phyloP scores from a whole-genome alignment of 1,139 yeast genomes.

The Candida labiduridarum region DNA sequence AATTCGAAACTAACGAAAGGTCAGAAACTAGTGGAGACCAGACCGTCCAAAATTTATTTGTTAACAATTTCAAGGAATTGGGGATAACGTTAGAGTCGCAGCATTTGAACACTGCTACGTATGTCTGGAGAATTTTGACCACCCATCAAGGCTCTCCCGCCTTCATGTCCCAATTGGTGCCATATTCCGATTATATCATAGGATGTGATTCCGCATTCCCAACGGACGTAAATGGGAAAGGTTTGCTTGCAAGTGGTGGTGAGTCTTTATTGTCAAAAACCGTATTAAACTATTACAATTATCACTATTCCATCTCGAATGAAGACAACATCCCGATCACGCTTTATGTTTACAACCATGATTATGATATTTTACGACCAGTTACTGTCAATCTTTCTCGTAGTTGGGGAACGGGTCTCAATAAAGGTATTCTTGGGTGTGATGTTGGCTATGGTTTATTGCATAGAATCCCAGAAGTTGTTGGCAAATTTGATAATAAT shows the following conservation, averaged over 20 bases:
- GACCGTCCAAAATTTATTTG: conserved; percentile 20
- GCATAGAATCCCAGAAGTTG: conserved; percentile 78
- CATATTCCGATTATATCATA: conserved; percentile 85
- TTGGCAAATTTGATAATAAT: conserved; percentile 47
- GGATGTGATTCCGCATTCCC: conserved; percentile 70
- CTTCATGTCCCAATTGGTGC: conserved; percentile 76
- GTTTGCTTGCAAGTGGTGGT: conserved; percentile 78
- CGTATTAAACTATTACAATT: conserved; percentile 57
- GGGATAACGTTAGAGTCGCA: conserved; percentile 80
- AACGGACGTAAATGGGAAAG: conserved; percentile 56
- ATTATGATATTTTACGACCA: conserved; percentile 81
- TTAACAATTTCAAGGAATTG: conserved; percentile 34
- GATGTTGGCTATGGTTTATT: conserved; percentile 92
- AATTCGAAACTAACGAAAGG: conserved; percentile 15
- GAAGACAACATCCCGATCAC: conserved; percentile 45
- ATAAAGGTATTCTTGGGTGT: conserved; percentile 82
- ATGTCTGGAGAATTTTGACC: conserved; percentile 83
- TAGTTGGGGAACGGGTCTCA: conserved; percentile 53
- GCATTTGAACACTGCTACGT: conserved; percentile 73
- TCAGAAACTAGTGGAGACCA: conserved; percentile 11
- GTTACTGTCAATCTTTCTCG: conserved; percentile 65
- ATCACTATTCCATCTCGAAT: conserved; percentile 40
- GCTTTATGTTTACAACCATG: conserved; percentile 86
- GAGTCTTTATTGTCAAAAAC: conserved; percentile 77
- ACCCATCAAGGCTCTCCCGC: conserved; percentile 86